These are phyloP conservation scores for Stachybotrys chartarum DNA, from an alignment of 2,329 filamentous ascomycete species.

Conservation along the genomic window DNA sequence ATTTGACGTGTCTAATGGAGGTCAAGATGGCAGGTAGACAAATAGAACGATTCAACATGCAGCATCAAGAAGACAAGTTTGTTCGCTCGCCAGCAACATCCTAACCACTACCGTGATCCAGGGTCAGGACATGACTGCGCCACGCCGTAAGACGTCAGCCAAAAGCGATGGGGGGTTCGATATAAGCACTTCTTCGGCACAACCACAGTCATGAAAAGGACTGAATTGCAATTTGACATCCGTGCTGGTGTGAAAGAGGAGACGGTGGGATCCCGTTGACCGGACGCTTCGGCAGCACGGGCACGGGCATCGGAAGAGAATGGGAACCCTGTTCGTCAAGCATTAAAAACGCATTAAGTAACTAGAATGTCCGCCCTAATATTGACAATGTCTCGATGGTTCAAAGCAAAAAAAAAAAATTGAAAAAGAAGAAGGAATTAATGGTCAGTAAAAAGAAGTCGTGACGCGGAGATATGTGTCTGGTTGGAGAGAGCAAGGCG, in stretches of 20 bases:
- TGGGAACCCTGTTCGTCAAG: background rate
- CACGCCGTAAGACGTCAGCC: conserved; percentile 18
- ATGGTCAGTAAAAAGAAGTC: conserved; percentile 9
- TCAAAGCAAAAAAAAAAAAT: background rate
- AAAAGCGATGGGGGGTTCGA: conserved; percentile 32
- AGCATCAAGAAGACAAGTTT: background rate
- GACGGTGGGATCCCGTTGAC: background rate
- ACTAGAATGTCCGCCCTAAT: background rate
- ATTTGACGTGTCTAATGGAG: too few relatives aligned
- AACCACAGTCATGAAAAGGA: conserved; percentile 76
- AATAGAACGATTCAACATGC: background rate
- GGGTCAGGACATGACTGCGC: conserved; percentile 13
- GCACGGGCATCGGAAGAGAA: background rate
- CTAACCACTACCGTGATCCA: conserved; percentile 4
- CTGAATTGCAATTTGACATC: conserved; percentile 99
- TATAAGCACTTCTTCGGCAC: conserved; percentile 99
- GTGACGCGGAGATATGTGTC: background rate
- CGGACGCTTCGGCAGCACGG: too few relatives aligned
- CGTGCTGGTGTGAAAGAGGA: conserved; percentile 59
- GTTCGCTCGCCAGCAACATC: conserved; percentile 18
- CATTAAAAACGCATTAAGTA: background rate
- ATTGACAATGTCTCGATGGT: background rate
- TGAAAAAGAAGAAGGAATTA: too few relatives aligned
- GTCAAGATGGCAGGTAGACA: too few relatives aligned
- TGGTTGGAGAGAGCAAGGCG: background rate